Percentiles rank a stretch among this genome's conserved stretches.
Conservation (phyloP, 306 rosid species). For the Gillenia trifoliata region DNA sequence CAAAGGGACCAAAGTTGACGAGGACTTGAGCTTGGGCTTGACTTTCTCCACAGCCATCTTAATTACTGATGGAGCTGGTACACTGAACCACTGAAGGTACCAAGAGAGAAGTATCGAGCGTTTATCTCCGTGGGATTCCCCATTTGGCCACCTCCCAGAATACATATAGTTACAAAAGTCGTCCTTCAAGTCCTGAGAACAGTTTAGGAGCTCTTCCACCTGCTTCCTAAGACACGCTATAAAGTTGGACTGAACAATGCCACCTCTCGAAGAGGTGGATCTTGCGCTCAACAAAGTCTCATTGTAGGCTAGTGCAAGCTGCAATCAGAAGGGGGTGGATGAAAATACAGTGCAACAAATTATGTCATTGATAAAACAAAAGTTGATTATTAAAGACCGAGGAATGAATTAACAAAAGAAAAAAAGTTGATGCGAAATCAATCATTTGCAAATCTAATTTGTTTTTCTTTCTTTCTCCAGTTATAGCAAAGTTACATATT, state of each 20-base stretch:
- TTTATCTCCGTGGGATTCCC: conserved; percentile 40
- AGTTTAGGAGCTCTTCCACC: conserved; percentile 64
- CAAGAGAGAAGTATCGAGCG: conserved; percentile 70
- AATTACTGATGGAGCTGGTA: conserved; percentile 59
- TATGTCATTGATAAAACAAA: neutral
- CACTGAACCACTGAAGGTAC: conserved; percentile 85
- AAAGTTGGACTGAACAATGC: conserved; percentile 66
- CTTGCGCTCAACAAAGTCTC: conserved; percentile 69
- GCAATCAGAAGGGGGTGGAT: conserved; percentile 30
- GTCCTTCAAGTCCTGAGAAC: conserved; percentile 54
- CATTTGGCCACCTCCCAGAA: conserved; percentile 72
- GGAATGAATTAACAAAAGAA: neutral
- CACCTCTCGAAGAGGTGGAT: conserved; percentile 62
- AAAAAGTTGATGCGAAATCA: neutral
- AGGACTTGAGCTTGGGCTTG: conserved; percentile 48
- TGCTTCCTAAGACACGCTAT: conserved; percentile 71
- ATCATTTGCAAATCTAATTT: neutral
- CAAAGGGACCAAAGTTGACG: conserved; percentile 57
- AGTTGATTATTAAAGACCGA: neutral
- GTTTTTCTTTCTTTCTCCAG: neutral
- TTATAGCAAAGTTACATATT: neutral
- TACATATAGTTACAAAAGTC: conserved; percentile 60
- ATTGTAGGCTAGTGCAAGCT: conserved; percentile 77
- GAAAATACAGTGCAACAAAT: conserved; percentile 6
- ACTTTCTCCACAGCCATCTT: conserved; percentile 45